A percentile compares a stretch with the other conserved stretches of the same genome.
phyloP scores from a whole-genome alignment of 192 early-diverging fungal species.

The Spinellus fusiger region DNA sequence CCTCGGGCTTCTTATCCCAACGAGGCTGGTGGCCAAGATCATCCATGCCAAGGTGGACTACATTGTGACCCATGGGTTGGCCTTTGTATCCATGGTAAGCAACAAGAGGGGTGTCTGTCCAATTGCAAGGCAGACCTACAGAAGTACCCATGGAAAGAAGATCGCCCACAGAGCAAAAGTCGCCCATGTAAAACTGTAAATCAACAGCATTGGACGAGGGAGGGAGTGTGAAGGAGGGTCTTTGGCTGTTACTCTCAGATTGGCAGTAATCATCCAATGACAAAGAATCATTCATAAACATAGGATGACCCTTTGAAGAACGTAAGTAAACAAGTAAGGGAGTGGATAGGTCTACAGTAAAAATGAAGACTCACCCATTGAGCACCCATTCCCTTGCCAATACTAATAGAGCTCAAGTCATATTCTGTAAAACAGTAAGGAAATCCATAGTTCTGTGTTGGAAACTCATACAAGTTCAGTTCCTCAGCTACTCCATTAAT shows the following conservation, averaged over 20 bases:
- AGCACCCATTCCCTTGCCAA: not conserved
- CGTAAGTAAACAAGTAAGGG: not conserved
- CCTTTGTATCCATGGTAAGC: slow-evolving; percentile 10
- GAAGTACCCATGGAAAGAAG: slow-evolving; percentile 13
- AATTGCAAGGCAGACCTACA: slow-evolving; percentile 24
- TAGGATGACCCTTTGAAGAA: slow-evolving; percentile 4
- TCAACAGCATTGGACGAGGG: slow-evolving; percentile 3
- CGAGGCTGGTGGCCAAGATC: slow-evolving; percentile 21
- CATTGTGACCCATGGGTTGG: slow-evolving; percentile 5
- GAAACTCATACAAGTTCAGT: slow-evolving; percentile 14
- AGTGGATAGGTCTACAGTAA: not conserved
- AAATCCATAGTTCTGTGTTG: slow-evolving; percentile 10
- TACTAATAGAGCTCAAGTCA: not conserved
- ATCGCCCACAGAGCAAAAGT: slow-evolving; percentile 21
- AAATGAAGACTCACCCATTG: not conserved
- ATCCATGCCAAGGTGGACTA: slow-evolving; percentile 14
- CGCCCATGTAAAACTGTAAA: slow-evolving; percentile 17
- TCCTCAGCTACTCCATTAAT: slow-evolving; percentile 2
- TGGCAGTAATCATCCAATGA: slow-evolving; percentile 11
- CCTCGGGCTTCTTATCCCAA: slow-evolving; percentile 4
- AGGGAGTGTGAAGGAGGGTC: slow-evolving; percentile 3
- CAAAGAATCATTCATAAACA: slow-evolving; percentile 2
- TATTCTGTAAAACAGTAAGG: slow-evolving; percentile 17
- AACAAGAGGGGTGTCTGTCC: slow-evolving; percentile 26
- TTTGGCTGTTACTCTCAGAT: not conserved